These are phyloP conservation scores for Cadophora luteo-olivacea DNA, from an alignment of 2,329 filamentous ascomycete species.

Conservation along the genomic window DNA sequence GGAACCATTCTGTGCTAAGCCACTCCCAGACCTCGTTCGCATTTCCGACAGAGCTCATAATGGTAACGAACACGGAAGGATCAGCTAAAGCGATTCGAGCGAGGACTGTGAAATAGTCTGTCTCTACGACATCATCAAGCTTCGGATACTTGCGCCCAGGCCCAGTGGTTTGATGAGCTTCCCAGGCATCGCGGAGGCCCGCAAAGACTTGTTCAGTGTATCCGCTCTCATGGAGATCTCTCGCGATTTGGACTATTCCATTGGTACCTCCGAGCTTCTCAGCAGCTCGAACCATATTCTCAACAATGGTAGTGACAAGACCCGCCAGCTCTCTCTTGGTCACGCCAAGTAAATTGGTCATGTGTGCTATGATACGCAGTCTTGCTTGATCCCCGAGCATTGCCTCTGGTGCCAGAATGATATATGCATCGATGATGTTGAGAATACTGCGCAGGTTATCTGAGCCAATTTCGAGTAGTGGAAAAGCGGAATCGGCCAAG, in stretches of 20 bases:
- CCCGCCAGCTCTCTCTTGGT: conserved; percentile 64
- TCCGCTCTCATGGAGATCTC: conserved; percentile 68
- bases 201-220: conserved; percentile 69
- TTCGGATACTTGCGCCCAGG: conserved; percentile 74
- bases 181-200: conserved; percentile 71
- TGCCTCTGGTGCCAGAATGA: conserved; percentile 71
- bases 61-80: conserved; percentile 70
- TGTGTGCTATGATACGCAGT: conserved; percentile 55
- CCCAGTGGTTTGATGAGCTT: conserved; percentile 81
- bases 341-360: conserved; percentile 57
- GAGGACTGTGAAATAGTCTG: conserved; percentile 85
- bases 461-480: conserved; percentile 70
- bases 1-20: conserved; percentile 71
- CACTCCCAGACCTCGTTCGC: conserved; percentile 63
- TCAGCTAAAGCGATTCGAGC: conserved; percentile 78
- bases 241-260: conserved; percentile 67
- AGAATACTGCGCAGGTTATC: conserved; percentile 68
- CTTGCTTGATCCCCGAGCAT: conserved; percentile 64
- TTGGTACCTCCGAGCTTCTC: conserved; percentile 65
- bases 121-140: conserved; percentile 77
- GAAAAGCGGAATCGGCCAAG: conserved; percentile 68
- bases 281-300: conserved; percentile 69
- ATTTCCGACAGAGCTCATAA: conserved; percentile 52
- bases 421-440: conserved; percentile 72
- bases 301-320: conserved; percentile 65